phyloP scores from a whole-genome alignment of 2,329 filamentous ascomycete species.

The Aspergillus phoenicis region DNA sequence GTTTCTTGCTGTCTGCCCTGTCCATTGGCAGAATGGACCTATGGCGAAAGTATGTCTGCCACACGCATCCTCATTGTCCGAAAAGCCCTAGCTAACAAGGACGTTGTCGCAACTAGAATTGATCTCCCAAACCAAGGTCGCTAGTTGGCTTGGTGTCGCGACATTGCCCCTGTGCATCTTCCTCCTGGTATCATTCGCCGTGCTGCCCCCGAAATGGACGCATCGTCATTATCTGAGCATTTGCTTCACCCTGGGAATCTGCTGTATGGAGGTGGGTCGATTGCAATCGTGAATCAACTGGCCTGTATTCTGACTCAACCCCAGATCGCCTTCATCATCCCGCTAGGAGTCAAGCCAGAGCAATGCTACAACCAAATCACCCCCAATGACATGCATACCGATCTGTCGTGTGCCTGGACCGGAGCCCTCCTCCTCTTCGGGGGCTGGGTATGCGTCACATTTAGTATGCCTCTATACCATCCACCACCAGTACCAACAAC shows the following conservation, averaged over 20 bases:
- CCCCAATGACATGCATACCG: slow-evolving; percentile 86
- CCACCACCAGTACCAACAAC: not conserved
- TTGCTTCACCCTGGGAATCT: slow-evolving; percentile 74
- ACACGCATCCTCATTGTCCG: not conserved
- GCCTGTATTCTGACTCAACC: not conserved
- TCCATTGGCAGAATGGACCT: slow-evolving; percentile 77
- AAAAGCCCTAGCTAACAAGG: not conserved
- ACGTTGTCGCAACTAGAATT: slow-evolving; percentile 44
- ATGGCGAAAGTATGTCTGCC: slow-evolving; percentile 54
- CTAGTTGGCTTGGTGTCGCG: slow-evolving; percentile 82
- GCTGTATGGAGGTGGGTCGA: slow-evolving; percentile 73
- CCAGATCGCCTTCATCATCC: slow-evolving; percentile 87
- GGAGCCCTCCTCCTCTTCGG: slow-evolving; percentile 84
- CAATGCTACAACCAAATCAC: slow-evolving; percentile 91
- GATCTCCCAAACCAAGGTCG: slow-evolving; percentile 60
- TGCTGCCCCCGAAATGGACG: slow-evolving; percentile 84
- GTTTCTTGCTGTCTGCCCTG: slow-evolving; percentile 85
- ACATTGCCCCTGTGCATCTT: slow-evolving; percentile 73
- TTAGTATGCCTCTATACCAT: slow-evolving; percentile 56
- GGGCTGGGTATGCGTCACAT: slow-evolving; percentile 80
- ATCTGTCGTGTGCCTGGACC: slow-evolving; percentile 80
- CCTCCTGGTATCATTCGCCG: slow-evolving; percentile 75
- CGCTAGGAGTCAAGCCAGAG: slow-evolving; percentile 73
- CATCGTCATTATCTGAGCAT: slow-evolving; percentile 91
- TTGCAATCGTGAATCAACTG: not conserved